Evolutionary conservation across 2,329 filamentous ascomycete species (phyloP).

Genomic region (Sporothrix variecibatus): DNA sequence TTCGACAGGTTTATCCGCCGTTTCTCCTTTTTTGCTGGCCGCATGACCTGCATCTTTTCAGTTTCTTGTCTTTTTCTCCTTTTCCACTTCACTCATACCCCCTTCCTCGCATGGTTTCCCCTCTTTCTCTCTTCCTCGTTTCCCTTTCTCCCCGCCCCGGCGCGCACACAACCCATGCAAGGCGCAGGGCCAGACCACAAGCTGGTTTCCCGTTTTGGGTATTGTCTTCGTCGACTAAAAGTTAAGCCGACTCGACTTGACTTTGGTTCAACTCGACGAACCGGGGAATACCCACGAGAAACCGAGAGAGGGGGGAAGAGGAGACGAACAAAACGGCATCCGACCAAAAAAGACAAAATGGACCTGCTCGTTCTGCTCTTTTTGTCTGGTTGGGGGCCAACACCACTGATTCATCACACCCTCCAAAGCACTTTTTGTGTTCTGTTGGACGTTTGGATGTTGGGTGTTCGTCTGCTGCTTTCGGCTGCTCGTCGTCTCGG

Average conservation of each 20-base stretch:
- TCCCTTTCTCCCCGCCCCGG: background rate
- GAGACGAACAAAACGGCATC: background rate
- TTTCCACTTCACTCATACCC: background rate
- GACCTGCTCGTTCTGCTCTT: background rate
- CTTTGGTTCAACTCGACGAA: background rate
- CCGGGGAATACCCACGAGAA: background rate
- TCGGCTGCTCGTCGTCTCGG: conserved; percentile 9
- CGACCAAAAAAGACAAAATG: background rate
- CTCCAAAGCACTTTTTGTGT: background rate
- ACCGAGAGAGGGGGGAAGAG: background rate
- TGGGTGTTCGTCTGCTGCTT: background rate
- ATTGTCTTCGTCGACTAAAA: background rate
- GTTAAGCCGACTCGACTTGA: background rate
- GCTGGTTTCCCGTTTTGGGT: background rate
- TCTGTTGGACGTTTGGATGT: background rate
- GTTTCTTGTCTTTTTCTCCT: background rate
- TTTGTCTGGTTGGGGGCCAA: background rate
- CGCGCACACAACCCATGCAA: background rate
- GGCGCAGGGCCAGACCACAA: background rate
- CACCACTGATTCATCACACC: conserved; percentile 20
- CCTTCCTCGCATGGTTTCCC: background rate
- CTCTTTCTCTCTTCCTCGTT: background rate
- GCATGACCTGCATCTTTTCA: conserved; percentile 9
- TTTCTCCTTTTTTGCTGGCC: background rate
- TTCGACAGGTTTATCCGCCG: background rate